Evolutionary conservation across 2,329 filamentous ascomycete species (phyloP), one percentile per base, ranked within the genome.

Genomic region (Neobulgaria alba): DNA sequence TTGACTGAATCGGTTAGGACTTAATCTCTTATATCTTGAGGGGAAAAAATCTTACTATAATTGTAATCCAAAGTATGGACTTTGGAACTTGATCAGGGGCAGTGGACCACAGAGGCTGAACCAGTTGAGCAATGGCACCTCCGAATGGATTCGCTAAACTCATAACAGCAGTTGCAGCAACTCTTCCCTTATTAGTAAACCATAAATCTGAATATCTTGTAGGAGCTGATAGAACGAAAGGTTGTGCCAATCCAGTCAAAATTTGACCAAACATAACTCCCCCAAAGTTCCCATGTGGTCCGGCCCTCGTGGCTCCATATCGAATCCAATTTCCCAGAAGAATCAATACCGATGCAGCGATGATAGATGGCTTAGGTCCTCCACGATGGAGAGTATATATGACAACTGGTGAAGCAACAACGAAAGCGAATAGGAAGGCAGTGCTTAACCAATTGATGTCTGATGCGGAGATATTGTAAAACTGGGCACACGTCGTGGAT

Each of bases 361-460:
- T 68, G 57, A 95, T 86, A 39, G 87, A 80, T 21, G 72, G 69
- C 61, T 84, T 89, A 2, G 89, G 85, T 0, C 89, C 87, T 38
- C 72, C 67, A 55, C 70, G 75, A 62, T 94, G 86, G 21, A 96
- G 72, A 18, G 81, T 77, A 61, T 79, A 84, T 56, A 96, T 82
- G 33, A 79, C 76, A 31, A 80, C 55, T 40, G 92, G 90, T 34
- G 79, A 79, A 31, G 80, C 69, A 51, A 74, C 69, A 33, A 84
- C 77, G 57, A 95, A 96, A 38, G 88, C 71, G 59, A 96, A 90
- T 36, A 95, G 70, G 59, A 93, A 95, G 29, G 73, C 81, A 0
- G 84, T 96, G 57, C 82, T 88, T 48, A 95, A 72, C 92, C 92
- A 96, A 64, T 96, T 96, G 64, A 96, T 82, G 21, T 76, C 75